These are phyloP conservation scores for Torulaspora quercuum DNA, from an alignment of 805 yeast species.

Conservation along the genomic window DNA sequence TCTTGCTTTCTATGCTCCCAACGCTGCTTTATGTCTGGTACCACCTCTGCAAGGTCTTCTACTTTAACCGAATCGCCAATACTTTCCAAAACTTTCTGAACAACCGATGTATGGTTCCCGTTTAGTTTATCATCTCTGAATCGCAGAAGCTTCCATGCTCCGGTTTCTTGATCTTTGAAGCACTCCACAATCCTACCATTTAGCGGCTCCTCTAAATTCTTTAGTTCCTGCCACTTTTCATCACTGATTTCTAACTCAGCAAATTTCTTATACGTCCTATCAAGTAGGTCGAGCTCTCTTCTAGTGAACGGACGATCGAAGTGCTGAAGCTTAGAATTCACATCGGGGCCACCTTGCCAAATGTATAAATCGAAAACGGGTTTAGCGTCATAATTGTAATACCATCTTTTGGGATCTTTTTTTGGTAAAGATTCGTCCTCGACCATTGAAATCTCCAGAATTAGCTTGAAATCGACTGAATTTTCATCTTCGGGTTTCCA, in stretches of 20 bases:
- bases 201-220: constrained; percentile 69
- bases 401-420: constrained; percentile 65
- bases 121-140: constrained; percentile 90
- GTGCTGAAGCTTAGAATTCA: constrained; percentile 29
- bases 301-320: constrained; percentile 34
- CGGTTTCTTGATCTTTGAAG: constrained; percentile 54
- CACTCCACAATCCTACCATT: constrained; percentile 90
- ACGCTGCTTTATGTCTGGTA: constrained; percentile 50
- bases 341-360: constrained; percentile 66
- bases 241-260: constrained; percentile 59
- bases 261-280: constrained; percentile 58
- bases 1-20: constrained; percentile 58
- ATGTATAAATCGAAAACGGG: constrained; percentile 67
- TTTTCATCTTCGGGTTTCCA: constrained; percentile 98
- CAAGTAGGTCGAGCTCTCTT: constrained; percentile 35
- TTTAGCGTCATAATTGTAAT: constrained; percentile 74
- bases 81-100: constrained; percentile 75
- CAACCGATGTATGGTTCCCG: constrained; percentile 81
- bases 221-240: constrained; percentile 77
- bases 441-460: constrained; percentile 40
- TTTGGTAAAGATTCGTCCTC: constrained; percentile 39
- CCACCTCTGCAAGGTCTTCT: constrained; percentile 63
- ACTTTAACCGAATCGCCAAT: constrained; percentile 82
- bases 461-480: constrained; percentile 80
- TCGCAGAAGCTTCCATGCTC: constrained; percentile 78